Evolutionary conservation across 495 filamentous ascomycete genomes (phyloP), one percentile per base, ranked within the genome.

Genomic region (Podospora pseudocomata): DNA sequence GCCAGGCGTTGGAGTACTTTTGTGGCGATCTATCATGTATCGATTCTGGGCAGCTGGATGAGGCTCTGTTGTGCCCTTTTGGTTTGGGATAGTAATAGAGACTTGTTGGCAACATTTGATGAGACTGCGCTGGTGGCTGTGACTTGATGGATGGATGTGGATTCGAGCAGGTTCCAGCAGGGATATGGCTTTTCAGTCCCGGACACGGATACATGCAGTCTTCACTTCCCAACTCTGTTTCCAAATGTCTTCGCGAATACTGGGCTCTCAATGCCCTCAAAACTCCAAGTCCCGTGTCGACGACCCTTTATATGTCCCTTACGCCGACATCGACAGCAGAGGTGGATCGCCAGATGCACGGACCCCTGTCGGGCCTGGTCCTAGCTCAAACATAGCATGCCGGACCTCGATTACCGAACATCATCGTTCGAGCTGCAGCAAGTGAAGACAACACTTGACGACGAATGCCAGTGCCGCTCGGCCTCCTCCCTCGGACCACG

Each of bases 1-100:
- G 64, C 44, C 64, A 68, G 75, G 75, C 75, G 73, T 77, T 77
- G 74, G 74, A 77, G 71, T 75, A 70, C 74, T 58, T 19, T 58
- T 19, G 71, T 67, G 34, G 64, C 65, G 65, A 71, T 74, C 69
- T 73, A 66, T 26, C 64, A 32, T 72, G 74, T 72, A 75, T 76
- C 63, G 73, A 72, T 57, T 74, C 78, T 79, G 68, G 72, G 75
- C 68, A 44, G 54, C 67, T 63, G 66, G 69, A 68, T 65, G 18
- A 62, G 66, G 30, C 20, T 55, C 54, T 63, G 44, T 63, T 68
- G 30, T 65, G 58, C 58, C 65, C 58, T 71, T 68, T 54, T 15
- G 66, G 63, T 54, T 44, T 71, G 66, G 69, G 66, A 68, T 68
- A 71, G 61, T n/a, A 67, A 18, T 53, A 34, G 60, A 54, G 18